Conservation (phyloP, 176 grass and related monocot species). For the Bolboschoenus planiculmis region DNA sequence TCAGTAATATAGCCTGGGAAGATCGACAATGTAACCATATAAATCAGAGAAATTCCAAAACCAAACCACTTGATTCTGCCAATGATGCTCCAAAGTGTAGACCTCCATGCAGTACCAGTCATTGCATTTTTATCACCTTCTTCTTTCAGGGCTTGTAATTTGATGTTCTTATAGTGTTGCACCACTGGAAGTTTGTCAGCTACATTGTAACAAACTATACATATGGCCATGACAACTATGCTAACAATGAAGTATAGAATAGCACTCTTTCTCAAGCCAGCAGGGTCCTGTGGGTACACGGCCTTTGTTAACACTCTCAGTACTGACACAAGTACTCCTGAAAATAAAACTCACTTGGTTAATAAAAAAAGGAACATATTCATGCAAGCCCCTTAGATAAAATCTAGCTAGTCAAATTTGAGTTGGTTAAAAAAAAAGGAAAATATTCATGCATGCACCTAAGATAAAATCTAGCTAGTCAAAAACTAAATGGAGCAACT, state of each 20-base stretch:
- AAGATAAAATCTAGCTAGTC: neutral
- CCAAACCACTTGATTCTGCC: conserved; percentile 71
- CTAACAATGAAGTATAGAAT: conserved; percentile 76
- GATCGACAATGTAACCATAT: conserved; percentile 76
- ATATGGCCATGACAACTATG: conserved; percentile 76
- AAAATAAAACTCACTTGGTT: conserved; percentile 11
- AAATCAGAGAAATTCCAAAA: conserved; percentile 61
- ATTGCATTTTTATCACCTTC: conserved; percentile 27
- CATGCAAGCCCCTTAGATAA: neutral
- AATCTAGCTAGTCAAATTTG: neutral
- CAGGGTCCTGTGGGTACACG: conserved; percentile 63
- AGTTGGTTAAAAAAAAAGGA: neutral
- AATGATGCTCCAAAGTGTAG: conserved; percentile 75
- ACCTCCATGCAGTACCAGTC: conserved; percentile 64
- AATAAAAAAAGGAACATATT: neutral
- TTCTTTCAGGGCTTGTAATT: conserved; percentile 58
- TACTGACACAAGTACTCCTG: conserved; percentile 83
- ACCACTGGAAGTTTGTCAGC: conserved; percentile 55
- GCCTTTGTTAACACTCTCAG: conserved; percentile 80
- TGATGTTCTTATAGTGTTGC: conserved; percentile 69
- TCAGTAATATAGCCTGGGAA: conserved; percentile 94
- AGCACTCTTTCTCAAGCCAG: conserved; percentile 65
- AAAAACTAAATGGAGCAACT: neutral
- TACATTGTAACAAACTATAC: conserved; percentile 82
- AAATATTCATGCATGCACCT: neutral